Base-by-base conservation (phyloP, 495 filamentous ascomycete species). In the Oidiodendron maius region DNA sequence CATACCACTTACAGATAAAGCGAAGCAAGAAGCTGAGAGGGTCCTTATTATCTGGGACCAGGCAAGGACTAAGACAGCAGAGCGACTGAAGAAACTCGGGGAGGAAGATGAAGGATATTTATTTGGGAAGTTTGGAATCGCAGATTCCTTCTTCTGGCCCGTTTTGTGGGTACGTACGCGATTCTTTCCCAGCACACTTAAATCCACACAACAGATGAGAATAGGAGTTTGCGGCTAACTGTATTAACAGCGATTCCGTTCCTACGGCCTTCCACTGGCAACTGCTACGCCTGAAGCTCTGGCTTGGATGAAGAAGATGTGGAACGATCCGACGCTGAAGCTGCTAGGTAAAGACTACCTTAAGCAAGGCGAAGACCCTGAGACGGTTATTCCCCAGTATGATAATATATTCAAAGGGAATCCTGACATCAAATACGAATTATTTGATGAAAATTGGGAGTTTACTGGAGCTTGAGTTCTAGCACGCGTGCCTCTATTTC, bases 271-370 rank as follows among this genome's bases (percentile, higher is more conserved):
- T 35, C 69, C 70, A 3, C 50, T 72, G 35, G 57, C 54, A 12
- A 55, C 57, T 5, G 70, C 67, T 9, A 65, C 46, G 5, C 44
- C 55, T 4, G 67, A 72, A 36, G 69, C 58, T 3, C 46, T 71
- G 17, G 56, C 60, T 4, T 74, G 70, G 71, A 71, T 71, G 60
- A 60, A 52, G 26, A 71, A 56, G 20, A 73, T 75, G 67, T 74
- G 72, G 72, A 69, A 62, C 49, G 66, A 72, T 52, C 68, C 71
- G 0, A 38, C 37, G 8, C 58, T 73, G 17, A 60, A 57, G 46
- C 40, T 35, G 1, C 40, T 73, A 42, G 55, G 28, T 1, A 55
- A 59, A 21, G 60, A 60, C 12, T 74, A 70, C 41, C 65, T 65
- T 42, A 54, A 50, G 21, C 71, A 74, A 44, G 65, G 64, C 0